These are phyloP conservation scores for Russula olivacea DNA, from an alignment of 768 basidiomycete genomes.

Conservation along the genomic window DNA sequence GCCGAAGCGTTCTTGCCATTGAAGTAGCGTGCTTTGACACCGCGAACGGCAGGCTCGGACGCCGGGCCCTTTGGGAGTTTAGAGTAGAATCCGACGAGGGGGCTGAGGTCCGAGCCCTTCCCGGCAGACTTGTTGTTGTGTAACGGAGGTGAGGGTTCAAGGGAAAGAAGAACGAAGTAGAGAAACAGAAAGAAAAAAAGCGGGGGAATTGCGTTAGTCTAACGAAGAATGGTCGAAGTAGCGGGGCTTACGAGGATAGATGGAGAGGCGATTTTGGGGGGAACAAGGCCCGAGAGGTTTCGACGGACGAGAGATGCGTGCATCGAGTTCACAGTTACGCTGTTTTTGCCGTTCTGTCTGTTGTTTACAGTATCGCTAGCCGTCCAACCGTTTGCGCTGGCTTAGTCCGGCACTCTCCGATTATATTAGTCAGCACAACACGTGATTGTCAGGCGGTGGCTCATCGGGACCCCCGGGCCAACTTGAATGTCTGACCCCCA, in stretches of 20 bases:
- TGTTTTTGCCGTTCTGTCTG: too few species aligned
- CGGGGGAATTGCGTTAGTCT: not conserved
- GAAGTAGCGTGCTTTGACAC: slow-evolving; percentile 79
- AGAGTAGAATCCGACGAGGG: slow-evolving; percentile 93
- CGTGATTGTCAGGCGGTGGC: too few species aligned
- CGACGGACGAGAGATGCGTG: slow-evolving; percentile 79
- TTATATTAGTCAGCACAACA: not conserved
- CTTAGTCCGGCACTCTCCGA: not conserved
- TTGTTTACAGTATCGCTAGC: too few species aligned
- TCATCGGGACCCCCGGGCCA: too few species aligned
- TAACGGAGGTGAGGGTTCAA: too few species aligned
- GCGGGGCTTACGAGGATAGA: slow-evolving; percentile 59
- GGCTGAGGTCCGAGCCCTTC: slow-evolving; percentile 71
- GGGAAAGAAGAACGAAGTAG: too few species aligned
- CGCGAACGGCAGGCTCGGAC: slow-evolving; percentile 48
- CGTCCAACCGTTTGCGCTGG: too few species aligned
- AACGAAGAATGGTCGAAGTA: not conserved
- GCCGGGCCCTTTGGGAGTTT: slow-evolving; percentile 89
- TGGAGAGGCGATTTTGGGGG: slow-evolving; percentile 93
- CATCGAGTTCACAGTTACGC: slow-evolving; percentile 43
- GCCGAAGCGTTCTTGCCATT: slow-evolving; percentile 81
- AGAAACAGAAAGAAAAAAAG: not conserved
- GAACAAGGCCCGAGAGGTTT: slow-evolving; percentile 78
- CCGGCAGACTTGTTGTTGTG: slow-evolving; percentile 60
- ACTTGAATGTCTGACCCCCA: too few species aligned